Base-by-base conservation (phyloP, 2,329 filamentous ascomycete species). In the Aspergillus proliferans region DNA sequence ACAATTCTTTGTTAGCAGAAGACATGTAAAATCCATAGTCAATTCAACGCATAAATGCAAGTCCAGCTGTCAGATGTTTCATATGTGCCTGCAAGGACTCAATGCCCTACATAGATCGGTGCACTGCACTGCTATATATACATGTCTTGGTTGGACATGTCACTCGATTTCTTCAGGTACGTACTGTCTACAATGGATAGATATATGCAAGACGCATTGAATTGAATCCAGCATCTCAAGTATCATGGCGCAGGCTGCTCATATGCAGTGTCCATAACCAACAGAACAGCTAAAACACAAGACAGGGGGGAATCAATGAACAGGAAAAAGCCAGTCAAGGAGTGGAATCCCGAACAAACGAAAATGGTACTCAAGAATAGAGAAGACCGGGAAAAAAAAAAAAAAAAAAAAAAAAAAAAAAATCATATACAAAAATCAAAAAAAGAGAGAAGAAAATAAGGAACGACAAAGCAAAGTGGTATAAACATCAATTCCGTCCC, bases 371-470 rank as follows among this genome's bases (percentile, higher is more conserved):
- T 40, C 47, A 39, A 39, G 52, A 44, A 46, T 45, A 43, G 43
- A 43, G 49, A 50, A 42, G 42, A 47, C 10, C 39, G 47, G 38
- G 34, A 50, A 48, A 41, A 50, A 33, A 30, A 21, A 33, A 21
- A 0, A 5, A 33, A 18, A 33, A 7, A 46, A 45, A 24, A 34
- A 45, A 33, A 22, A 15, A 15, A 15, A 38, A 49, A 48, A 41
- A 50, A 55, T 51, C 53, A 58, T 59, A 52, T 60, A 59, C 57
- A 33, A 30, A 21, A 33, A 21, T 2, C 6, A 33, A 18, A 33
- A 7, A 24, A n/a, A 58, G 19, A 24, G 40, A 55, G 42, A 46
- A 45, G 30, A 34, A 45, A 33, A 22, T 22, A 39, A 38, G 24
- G 15, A 47, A 28, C 34, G 49, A 47, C 26, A 24, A 43, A 22